Evolutionary conservation across 805 yeast genomes (phyloP).

Genomic region (Teunomyces pallodes): DNA sequence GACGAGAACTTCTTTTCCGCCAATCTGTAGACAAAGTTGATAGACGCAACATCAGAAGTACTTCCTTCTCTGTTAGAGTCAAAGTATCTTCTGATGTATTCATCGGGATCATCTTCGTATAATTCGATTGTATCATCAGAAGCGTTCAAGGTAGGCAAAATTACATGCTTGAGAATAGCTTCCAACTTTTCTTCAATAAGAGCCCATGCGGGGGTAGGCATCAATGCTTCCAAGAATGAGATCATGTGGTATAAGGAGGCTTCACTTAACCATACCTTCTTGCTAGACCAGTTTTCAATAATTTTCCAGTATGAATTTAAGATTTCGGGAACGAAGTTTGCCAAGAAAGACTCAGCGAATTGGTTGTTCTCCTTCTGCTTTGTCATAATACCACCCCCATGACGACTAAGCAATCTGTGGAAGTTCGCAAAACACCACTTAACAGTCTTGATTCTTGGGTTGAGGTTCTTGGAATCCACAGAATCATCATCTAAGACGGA

Average conservation of each 20-base stretch:
- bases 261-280: constrained; percentile 40
- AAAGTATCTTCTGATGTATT: constrained; percentile 42
- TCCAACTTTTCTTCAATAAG: constrained; percentile 38
- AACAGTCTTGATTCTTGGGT: constrained; percentile 43
- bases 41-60: constrained; percentile 50
- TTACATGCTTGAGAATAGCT: constrained; percentile 38
- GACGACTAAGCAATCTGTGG: constrained; percentile 39
- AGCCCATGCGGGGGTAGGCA: constrained; percentile 39
- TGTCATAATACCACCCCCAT: constrained; percentile 43
- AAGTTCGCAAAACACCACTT: constrained; percentile 47
- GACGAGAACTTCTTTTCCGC: constrained; percentile 40
- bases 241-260: constrained; percentile 41
- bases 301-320: constrained; percentile 42
- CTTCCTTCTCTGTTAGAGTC: constrained; percentile 48
- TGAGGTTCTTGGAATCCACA: constrained; percentile 26
- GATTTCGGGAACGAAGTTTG: constrained; percentile 42
- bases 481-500: constrained; percentile 31
- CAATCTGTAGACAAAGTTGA: constrained; percentile 43
- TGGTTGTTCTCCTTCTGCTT: constrained; percentile 22
- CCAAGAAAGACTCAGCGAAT: constrained; percentile 32
- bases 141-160: constrained; percentile 42
- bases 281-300: constrained; percentile 40
- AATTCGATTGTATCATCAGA: constrained; percentile 37
- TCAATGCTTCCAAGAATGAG: constrained; percentile 40
- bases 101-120: constrained; percentile 47